Evolutionary conservation across 148 eudicot genomes (phyloP).

Genomic region (Salicornia ramosissima): DNA sequence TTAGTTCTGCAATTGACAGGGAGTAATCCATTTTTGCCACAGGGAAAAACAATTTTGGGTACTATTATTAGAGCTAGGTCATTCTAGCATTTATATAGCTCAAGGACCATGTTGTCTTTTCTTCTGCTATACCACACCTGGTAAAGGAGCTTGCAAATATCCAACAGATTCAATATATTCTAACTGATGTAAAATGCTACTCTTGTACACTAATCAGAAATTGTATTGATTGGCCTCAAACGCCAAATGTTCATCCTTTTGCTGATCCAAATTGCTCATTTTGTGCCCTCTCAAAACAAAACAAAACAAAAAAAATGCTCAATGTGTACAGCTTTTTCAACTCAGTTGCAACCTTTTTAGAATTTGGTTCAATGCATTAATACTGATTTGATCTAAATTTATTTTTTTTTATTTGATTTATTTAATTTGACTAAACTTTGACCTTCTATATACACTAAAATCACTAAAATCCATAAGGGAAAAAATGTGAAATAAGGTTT

Average conservation of each 20-base stretch:
- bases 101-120: not conserved
- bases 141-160: not conserved
- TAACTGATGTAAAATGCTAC: not conserved
- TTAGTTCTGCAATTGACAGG: constrained; percentile 15
- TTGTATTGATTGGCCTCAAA: not conserved
- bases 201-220: not conserved
- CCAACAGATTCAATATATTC: not conserved
- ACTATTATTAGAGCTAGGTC: not conserved
- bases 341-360: too few relatives aligned
- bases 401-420: too few relatives aligned
- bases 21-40: not conserved
- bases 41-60: not conserved
- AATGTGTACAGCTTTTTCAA: too few relatives aligned
- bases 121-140: not conserved
- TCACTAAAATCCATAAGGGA: too few relatives aligned
- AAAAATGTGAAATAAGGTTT: too few relatives aligned
- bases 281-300: too few relatives aligned
- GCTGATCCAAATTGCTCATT: not conserved
- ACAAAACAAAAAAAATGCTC: too few relatives aligned
- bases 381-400: too few relatives aligned
- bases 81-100: not conserved
- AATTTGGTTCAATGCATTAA: too few relatives aligned
- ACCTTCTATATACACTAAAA: too few relatives aligned
- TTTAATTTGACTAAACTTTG: too few relatives aligned
- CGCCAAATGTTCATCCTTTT: not conserved